A percentile compares a stretch with the other conserved stretches of the same genome.
phyloP scores from a whole-genome alignment of 345 rosid genomes.

The Excoecaria cochinchinensis region DNA sequence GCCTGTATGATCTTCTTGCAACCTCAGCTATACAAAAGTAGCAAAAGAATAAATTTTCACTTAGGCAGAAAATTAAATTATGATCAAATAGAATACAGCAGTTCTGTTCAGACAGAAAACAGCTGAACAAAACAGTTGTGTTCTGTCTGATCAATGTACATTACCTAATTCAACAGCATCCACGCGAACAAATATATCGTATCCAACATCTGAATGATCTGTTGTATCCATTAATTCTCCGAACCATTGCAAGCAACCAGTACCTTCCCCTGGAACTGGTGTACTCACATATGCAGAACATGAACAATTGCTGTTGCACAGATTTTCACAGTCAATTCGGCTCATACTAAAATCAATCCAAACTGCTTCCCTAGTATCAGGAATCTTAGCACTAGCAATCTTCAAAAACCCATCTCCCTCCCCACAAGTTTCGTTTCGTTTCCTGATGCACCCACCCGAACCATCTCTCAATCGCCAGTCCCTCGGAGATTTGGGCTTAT shows the following conservation, averaged over 20 bases:
- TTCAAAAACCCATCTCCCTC: constrained; percentile 15
- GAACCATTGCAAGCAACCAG: background rate
- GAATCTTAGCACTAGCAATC: constrained; percentile 11
- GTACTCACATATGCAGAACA: constrained; percentile 16
- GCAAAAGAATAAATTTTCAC: background rate
- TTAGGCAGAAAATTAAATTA: background rate
- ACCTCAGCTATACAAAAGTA: background rate
- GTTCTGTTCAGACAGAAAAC: background rate
- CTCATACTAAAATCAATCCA: constrained; percentile 6
- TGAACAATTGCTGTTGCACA: constrained; percentile 13
- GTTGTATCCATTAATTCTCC: background rate
- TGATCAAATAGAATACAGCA: background rate
- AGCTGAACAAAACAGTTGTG: no score
- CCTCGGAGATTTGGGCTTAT: background rate
- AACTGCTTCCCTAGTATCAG: constrained; percentile 10
- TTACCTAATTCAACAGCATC: background rate
- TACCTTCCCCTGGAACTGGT: background rate
- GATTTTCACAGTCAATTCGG: background rate
- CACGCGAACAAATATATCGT: background rate
- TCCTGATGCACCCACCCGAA: constrained; percentile 17
- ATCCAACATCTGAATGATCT: background rate
- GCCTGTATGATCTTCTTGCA: background rate
- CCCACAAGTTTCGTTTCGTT: constrained; percentile 2
- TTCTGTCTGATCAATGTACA: no score
- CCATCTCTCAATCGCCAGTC: constrained; percentile 15